Percentiles rank a stretch among this genome's conserved stretches.
phyloP scores from a whole-genome alignment of 1,284 basidiomycete species.

The Cryptococcus sp. region DNA sequence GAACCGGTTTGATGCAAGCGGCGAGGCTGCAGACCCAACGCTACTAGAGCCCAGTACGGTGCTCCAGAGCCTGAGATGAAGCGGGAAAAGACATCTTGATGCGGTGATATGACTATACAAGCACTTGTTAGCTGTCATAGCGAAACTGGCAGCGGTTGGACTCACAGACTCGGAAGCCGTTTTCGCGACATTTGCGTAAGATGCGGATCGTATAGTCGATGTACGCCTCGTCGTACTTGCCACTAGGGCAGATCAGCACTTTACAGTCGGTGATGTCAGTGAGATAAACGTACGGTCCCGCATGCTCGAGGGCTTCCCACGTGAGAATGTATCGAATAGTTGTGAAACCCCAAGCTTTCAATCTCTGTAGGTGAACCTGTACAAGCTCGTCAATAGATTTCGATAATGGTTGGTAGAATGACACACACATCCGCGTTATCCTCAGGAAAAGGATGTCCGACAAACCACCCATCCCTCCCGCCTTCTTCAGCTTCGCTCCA shows the following conservation, averaged over 20 bases:
- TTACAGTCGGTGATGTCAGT: not conserved
- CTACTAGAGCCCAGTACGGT: constrained; percentile 37
- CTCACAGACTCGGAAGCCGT: constrained; percentile 78
- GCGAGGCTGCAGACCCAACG: constrained; percentile 33
- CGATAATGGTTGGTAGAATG: no score
- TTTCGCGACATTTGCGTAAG: constrained; percentile 82
- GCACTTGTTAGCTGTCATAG: constrained; percentile 4
- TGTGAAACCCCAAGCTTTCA: constrained; percentile 93
- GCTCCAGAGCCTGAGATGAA: constrained; percentile 37
- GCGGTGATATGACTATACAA: constrained; percentile 33
- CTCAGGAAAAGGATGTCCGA: constrained; percentile 29
- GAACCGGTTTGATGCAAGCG: constrained; percentile 36
- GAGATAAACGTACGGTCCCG: constrained; percentile 77
- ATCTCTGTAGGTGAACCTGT: constrained; percentile 78
- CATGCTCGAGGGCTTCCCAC: constrained; percentile 93
- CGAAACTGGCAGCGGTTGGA: not conserved
- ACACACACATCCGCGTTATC: constrained; percentile 36
- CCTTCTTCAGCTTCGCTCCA: constrained; percentile 38
- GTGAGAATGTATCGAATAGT: constrained; percentile 82
- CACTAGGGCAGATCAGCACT: constrained; percentile 56
- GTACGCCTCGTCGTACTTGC: constrained; percentile 85
- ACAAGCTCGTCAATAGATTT: constrained; percentile 2
- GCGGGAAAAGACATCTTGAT: constrained; percentile 44
- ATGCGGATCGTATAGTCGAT: constrained; percentile 89
- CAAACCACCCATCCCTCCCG: constrained; percentile 43